Conservation (phyloP, 1,284 basidiomycete species). For the Ustilago nuda region DNA sequence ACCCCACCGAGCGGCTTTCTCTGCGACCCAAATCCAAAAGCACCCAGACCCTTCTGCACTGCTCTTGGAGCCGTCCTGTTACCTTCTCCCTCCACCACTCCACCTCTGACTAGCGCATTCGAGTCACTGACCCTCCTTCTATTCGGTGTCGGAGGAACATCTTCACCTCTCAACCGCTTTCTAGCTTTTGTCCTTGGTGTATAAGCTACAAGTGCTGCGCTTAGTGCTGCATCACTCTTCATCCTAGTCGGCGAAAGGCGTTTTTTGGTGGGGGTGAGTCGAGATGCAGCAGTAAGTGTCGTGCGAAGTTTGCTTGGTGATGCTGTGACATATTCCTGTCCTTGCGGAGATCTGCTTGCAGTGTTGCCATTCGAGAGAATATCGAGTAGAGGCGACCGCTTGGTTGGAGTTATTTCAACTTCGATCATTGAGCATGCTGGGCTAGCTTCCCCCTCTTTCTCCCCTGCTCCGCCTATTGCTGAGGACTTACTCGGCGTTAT, state of each 20-base stretch:
- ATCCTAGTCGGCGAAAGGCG: background rate
- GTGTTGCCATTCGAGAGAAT: conserved; percentile 11
- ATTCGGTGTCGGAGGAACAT: conserved; percentile 53
- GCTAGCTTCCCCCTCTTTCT: conserved; percentile 4
- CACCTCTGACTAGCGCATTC: conserved; percentile 4
- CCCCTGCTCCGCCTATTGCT: background rate
- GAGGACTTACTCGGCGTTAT: background rate
- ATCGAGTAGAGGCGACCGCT: conserved; percentile 24
- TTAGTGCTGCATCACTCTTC: conserved; percentile 23
- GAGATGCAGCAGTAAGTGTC: conserved; percentile 10
- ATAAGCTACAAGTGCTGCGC: conserved; percentile 34
- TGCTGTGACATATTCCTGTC: conserved; percentile 21
- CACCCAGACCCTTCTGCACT: conserved; percentile 20
- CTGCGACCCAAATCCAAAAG: conserved; percentile 26
- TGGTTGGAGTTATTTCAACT: conserved; percentile 46
- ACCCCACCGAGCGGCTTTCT: conserved; percentile 5
- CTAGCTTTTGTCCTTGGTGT: conserved; percentile 62
- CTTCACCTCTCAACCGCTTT: conserved; percentile 61
- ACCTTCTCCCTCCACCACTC: background rate
- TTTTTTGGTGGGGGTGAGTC: conserved; percentile 21
- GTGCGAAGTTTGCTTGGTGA: conserved; percentile 38
- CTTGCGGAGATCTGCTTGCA: conserved; percentile 6
- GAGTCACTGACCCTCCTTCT: background rate
- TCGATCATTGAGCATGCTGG: conserved; percentile 39
- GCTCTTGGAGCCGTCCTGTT: conserved; percentile 19